A percentile compares a stretch with the other conserved stretches of the same genome.
phyloP scores from a whole-genome alignment of 345 rosid species.

The Eucalyptus albens region DNA sequence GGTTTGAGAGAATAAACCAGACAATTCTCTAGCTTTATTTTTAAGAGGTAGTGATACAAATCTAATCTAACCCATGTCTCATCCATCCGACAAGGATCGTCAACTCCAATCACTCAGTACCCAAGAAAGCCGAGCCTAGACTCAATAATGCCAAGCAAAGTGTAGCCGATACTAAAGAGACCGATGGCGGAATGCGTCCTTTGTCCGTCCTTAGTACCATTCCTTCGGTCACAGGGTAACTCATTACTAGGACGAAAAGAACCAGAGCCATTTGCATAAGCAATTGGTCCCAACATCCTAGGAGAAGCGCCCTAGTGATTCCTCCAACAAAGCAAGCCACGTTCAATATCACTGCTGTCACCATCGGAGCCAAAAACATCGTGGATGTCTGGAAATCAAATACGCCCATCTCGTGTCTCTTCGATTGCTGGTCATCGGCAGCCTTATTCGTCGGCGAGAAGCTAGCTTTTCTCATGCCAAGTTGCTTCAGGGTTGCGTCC shows the following conservation, averaged over 20 bases:
- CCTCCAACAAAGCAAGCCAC: constrained; percentile 4
- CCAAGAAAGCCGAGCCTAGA: neutral
- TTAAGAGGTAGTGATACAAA: neutral
- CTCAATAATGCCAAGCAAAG: neutral
- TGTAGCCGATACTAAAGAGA: neutral
- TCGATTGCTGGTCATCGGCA: constrained; percentile 3
- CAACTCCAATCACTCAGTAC: neutral
- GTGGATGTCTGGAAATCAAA: constrained; percentile 21
- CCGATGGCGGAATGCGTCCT: constrained; percentile 14
- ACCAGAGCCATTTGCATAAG: constrained; percentile 12
- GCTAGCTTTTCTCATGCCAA: constrained; percentile 16
- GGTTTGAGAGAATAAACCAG: neutral
- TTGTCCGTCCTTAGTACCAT: constrained; percentile 22
- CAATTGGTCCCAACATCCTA: constrained; percentile 4
- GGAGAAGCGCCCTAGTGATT: neutral
- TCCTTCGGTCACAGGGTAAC: constrained; percentile 30
- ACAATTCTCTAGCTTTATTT: neutral
- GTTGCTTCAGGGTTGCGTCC: constrained; percentile 7
- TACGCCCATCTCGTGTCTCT: constrained; percentile 9
- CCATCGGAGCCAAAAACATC: constrained; percentile 23
- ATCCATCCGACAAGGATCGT: neutral
- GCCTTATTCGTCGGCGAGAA: constrained; percentile 28
- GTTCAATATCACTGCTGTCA: constrained; percentile 9
- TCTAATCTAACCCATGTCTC: neutral
- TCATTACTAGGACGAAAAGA: constrained; percentile 5